Evolutionary conservation across 1,284 basidiomycete species (phyloP).

Genomic region (Rugiboletus extremiorientalis): DNA sequence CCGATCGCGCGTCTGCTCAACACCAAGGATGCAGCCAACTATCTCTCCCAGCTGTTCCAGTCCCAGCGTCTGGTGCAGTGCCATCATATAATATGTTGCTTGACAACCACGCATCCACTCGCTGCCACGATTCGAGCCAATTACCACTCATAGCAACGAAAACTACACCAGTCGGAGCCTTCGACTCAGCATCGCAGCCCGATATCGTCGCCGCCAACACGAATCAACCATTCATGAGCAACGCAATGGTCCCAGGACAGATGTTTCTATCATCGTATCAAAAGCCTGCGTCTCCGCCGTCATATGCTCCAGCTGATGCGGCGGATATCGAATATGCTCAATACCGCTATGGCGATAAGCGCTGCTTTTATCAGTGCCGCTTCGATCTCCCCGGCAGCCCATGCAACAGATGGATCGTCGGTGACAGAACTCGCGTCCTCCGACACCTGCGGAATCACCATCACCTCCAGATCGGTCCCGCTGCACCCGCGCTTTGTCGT

Average conservation of each 20-base stretch:
- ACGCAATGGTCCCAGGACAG: not conserved
- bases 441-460: slow-evolving; percentile 27
- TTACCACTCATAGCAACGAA: not conserved
- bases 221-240: not conserved
- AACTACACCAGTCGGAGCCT: not conserved
- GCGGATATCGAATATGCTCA: slow-evolving; percentile 23
- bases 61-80: not conserved
- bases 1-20: slow-evolving; percentile 11
- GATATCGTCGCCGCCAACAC: not conserved
- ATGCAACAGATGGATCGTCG: slow-evolving; percentile 27
- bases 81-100: not conserved
- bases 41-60: not conserved
- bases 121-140: slow-evolving; percentile 1
- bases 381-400: slow-evolving; percentile 26
- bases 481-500: slow-evolving; percentile 13
- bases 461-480: slow-evolving; percentile 22
- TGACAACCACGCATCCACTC: not conserved
- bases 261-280: not conserved
- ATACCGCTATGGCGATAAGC: slow-evolving; percentile 13
- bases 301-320: slow-evolving; percentile 9
- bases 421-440: slow-evolving; percentile 26
- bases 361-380: slow-evolving; percentile 27
- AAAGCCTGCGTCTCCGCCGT: not conserved
- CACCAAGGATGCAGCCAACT: slow-evolving; percentile 2
- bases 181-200: slow-evolving; percentile 2